Percentiles rank a stretch among this genome's conserved stretches.
Evolutionary conservation across 129 eudicot genomes (phyloP).

Genomic region (Saussurea involucrata): DNA sequence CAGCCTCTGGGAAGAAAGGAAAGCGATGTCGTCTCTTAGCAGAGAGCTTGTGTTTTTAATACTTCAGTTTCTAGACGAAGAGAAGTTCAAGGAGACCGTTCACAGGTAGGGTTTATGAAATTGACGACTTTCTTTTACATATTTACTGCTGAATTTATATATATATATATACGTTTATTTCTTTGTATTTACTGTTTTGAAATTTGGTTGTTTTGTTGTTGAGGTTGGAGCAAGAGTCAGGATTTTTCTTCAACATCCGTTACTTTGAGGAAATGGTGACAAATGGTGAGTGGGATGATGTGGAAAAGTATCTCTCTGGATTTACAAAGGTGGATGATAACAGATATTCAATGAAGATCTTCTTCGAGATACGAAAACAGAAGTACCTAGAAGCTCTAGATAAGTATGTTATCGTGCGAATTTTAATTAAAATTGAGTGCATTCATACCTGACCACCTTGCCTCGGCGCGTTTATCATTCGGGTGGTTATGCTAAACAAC

Average conservation of each 20-base stretch:
- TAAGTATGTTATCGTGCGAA: constrained; percentile 17
- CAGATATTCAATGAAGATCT: constrained; percentile 28
- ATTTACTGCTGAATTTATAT: background rate
- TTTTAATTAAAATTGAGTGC: constrained; percentile 10
- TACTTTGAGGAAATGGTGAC: constrained; percentile 49
- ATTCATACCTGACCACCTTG: constrained; percentile 5
- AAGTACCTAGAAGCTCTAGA: constrained; percentile 37
- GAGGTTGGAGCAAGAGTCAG: constrained; percentile 53
- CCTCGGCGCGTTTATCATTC: constrained; percentile 20
- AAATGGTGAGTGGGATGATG: constrained; percentile 59
- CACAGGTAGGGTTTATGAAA: constrained; percentile 29
- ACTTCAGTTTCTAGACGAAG: constrained; percentile 41
- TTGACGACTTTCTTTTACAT: background rate
- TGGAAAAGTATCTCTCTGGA: constrained; percentile 45
- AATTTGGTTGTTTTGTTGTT: constrained; percentile 1
- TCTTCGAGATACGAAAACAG: constrained; percentile 41
- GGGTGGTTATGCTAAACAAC: background rate
- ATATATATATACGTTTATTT: background rate
- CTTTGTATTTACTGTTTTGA: background rate
- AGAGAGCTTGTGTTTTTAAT: constrained; percentile 46
- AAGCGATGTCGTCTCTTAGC: constrained; percentile 43
- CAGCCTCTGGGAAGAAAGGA: constrained; percentile 14
- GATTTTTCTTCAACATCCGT: constrained; percentile 41
- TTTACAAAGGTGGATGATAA: constrained; percentile 37
- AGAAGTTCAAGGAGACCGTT: constrained; percentile 36